Conservation (phyloP, 2,329 filamentous ascomycete species). For the Penicillium sp. region DNA sequence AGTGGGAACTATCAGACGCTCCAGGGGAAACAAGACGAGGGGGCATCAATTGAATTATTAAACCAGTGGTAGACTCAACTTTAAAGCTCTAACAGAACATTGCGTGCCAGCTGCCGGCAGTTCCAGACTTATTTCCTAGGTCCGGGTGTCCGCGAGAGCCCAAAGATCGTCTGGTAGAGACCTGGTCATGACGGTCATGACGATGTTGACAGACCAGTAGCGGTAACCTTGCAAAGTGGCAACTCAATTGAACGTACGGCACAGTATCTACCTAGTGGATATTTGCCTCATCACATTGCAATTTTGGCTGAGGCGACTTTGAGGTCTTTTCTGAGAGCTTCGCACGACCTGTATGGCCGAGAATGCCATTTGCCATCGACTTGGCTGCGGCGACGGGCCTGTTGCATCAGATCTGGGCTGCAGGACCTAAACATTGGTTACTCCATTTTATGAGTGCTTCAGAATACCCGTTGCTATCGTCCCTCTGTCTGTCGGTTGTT, state of each 20-base stretch:
- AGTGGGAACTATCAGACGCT: constrained; percentile 16
- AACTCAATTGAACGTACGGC: constrained; percentile 9
- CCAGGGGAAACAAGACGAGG: constrained; percentile 11
- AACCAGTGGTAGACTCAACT: constrained; percentile 8
- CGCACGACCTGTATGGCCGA: constrained; percentile 7
- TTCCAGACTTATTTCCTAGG: constrained; percentile 5
- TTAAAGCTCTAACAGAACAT: constrained; percentile 7
- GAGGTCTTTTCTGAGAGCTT: constrained; percentile 15
- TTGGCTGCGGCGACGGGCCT: constrained; percentile 1
- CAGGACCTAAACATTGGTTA: constrained; percentile 10
- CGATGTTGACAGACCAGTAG: constrained; percentile 9
- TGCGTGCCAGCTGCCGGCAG: constrained; percentile 8
- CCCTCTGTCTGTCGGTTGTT: constrained; percentile 16
- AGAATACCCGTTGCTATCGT: constrained; percentile 9
- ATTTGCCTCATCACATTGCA: constrained; percentile 14
- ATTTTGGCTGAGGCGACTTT: constrained; percentile 16
- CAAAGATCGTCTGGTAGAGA: constrained; percentile 10
- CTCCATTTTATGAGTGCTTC: constrained; percentile 11
- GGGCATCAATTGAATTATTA: constrained; percentile 14
- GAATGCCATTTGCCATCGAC: constrained; percentile 22
- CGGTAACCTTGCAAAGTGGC: constrained; percentile 15
- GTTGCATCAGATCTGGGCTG: constrained; percentile 14
- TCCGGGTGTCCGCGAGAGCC: constrained; percentile 9
- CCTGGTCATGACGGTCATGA: constrained; percentile 14
- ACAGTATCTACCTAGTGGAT: neutral